A percentile compares a stretch with the other conserved stretches of the same genome.
These are phyloP conservation scores for Wallacemonas collosoma DNA, from an alignment of 208 protist species.

Conservation along the genomic window DNA sequence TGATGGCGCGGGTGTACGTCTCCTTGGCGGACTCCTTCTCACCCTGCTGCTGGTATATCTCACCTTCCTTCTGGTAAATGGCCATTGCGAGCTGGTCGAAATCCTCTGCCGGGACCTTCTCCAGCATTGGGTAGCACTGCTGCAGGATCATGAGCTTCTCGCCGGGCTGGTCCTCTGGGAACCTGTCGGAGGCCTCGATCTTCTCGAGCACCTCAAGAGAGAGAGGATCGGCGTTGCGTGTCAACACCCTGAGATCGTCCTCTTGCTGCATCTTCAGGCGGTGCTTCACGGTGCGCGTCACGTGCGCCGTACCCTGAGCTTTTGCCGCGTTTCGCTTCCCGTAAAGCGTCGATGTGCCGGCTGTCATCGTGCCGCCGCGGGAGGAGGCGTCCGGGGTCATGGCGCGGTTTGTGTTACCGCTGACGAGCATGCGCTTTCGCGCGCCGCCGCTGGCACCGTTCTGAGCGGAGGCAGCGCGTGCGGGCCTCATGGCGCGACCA, in stretches of 20 bases:
- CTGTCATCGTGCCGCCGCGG: background rate
- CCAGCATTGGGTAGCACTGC: conserved; percentile 69
- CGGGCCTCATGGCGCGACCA: conserved; percentile 5
- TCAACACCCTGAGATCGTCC: conserved; percentile 42
- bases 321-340: background rate
- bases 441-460: conserved; percentile 16
- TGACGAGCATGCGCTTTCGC: conserved; percentile 27
- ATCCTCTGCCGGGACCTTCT: conserved; percentile 50
- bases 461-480: conserved; percentile 12
- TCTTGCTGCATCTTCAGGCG: conserved; percentile 28
- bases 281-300: background rate
- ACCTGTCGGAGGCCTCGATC: conserved; percentile 55
- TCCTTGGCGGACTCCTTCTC: conserved; percentile 65
- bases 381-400: conserved; percentile 10
- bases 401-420: conserved; percentile 23
- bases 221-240: conserved; percentile 48
- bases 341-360: background rate
- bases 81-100: conserved; percentile 75
- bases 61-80: conserved; percentile 81
- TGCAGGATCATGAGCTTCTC: conserved; percentile 59
- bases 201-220: conserved; percentile 64
- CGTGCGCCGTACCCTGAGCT: too few species aligned
- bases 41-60: conserved; percentile 54
- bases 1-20: conserved; percentile 72
- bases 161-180: conserved; percentile 36